phyloP scores from a whole-genome alignment of 2,329 filamentous ascomycete species.

The Aureobasidium sp. region DNA sequence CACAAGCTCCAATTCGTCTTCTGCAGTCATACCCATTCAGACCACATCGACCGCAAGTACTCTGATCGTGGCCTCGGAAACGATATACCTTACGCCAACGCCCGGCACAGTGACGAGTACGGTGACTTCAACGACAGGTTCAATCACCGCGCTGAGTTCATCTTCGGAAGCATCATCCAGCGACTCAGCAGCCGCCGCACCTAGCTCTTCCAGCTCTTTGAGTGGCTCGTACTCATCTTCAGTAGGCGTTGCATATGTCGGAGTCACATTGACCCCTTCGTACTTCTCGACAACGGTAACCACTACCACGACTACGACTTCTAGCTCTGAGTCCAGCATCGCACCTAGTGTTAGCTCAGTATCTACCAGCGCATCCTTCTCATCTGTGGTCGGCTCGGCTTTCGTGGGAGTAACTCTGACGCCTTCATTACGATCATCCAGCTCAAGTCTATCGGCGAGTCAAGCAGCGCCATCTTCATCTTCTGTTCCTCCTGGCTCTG shows the following conservation, averaged over 20 bases:
- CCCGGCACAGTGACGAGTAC: background rate
- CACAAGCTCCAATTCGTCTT: background rate
- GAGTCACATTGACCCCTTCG: background rate
- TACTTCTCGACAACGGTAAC: background rate
- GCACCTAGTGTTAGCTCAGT: background rate
- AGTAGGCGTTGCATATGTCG: background rate
- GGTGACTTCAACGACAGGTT: background rate
- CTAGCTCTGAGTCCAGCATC: background rate
- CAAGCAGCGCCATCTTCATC: background rate
- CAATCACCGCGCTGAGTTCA: background rate
- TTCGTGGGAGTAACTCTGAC: background rate
- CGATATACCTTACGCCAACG: background rate
- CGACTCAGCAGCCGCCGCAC: background rate
- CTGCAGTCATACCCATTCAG: background rate
- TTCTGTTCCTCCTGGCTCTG: background rate
- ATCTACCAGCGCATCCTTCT: background rate
- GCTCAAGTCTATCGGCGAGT: background rate
- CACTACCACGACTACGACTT: background rate
- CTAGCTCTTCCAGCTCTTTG: background rate
- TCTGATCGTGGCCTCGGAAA: background rate
- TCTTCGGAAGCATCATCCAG: background rate
- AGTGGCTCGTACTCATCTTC: background rate
- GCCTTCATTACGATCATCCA: background rate
- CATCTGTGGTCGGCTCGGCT: background rate
- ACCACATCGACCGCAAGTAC: background rate